These are phyloP conservation scores for Diaporthe velutina DNA, from an alignment of 2,329 filamentous ascomycete genomes.

Conservation along the genomic window DNA sequence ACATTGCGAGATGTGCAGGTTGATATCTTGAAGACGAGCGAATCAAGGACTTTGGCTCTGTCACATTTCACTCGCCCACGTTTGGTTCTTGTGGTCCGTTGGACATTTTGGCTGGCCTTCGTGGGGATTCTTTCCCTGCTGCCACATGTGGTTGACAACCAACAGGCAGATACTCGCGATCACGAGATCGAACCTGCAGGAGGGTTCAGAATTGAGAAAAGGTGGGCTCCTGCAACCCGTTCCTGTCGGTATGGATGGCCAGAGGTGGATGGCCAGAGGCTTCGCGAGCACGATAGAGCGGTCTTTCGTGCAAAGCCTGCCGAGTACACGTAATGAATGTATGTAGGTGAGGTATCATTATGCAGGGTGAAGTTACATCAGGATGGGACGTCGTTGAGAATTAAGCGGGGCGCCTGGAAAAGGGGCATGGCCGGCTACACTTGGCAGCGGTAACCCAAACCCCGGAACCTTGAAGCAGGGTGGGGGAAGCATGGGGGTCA, in stretches of 20 bases:
- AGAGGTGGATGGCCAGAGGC: not conserved
- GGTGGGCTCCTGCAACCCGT: not conserved
- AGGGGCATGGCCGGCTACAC: slow-evolving; percentile 1
- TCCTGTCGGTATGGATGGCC: not conserved
- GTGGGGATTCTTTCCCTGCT: not conserved
- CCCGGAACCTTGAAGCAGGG: not conserved
- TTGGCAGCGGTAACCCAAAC: not conserved
- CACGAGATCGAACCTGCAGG: not conserved
- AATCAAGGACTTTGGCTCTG: not conserved
- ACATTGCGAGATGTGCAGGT: not conserved
- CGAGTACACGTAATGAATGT: not conserved
- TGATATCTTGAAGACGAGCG: not conserved
- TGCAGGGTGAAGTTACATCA: slow-evolving; percentile 5
- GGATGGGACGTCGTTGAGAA: not conserved
- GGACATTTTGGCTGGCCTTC: not conserved
- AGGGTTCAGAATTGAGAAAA: not conserved
- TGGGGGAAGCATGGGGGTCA: not conserved
- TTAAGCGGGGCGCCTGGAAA: not conserved
- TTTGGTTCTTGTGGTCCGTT: not conserved
- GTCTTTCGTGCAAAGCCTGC: not conserved
- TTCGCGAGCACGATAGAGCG: not conserved
- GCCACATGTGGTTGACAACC: not conserved
- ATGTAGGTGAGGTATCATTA: slow-evolving; percentile 3
- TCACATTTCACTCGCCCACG: slow-evolving; percentile 7
- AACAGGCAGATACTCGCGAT: not conserved